Base-by-base conservation (phyloP, 31 red algal genomes). In the Endocladia muricata region DNA sequence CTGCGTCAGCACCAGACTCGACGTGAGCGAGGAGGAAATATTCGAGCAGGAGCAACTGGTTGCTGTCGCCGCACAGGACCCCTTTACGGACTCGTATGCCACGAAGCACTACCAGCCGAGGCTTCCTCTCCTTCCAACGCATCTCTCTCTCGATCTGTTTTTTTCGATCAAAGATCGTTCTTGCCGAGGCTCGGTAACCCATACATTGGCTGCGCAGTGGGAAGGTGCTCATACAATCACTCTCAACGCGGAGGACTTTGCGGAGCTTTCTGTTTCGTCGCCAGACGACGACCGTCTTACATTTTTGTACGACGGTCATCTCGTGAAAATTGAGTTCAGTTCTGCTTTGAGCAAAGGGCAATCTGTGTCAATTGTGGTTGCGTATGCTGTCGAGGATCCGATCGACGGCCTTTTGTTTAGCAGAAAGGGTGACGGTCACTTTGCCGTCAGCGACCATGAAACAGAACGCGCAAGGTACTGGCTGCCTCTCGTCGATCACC, bases 381-480 rank as follows among this genome's bases (percentile, higher is more conserved):
- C 36, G 7, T 91, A 91, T 37, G 11, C 31, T 1, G 71, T 91
- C 9, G 40, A 30, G 29, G 67, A 80, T 57, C 87, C 87, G 15
- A 76, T 76, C 35, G 79, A 81, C 59, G 87, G 87, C 3, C 61
- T 91, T 23, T 30, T 82, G 2, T 91, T 91, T 55, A 77, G 70
- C 36, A 32, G 44, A 21, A 32, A 57, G 38, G 52, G 58, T 37
- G 78, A 82, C 17, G 76, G 76, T 22, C 61, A 66, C 28, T 91
- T 82, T 41, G 78, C 78, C 1, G 77, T 77, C 15, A 83, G 68
- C 28, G 87, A 91, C 70, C 87, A 91, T 51, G 87, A 91, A 77
- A 91, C 87, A 34, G 87, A 91, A 42, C 55, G 87, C 7, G 87
- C 87, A 28, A 69, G 87, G n/a, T 91, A 91, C 40, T 91, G 87